Evolutionary conservation across 2,329 filamentous ascomycete genomes (phyloP).

Genomic region (Stagonosporopsis chrysanthemi): DNA sequence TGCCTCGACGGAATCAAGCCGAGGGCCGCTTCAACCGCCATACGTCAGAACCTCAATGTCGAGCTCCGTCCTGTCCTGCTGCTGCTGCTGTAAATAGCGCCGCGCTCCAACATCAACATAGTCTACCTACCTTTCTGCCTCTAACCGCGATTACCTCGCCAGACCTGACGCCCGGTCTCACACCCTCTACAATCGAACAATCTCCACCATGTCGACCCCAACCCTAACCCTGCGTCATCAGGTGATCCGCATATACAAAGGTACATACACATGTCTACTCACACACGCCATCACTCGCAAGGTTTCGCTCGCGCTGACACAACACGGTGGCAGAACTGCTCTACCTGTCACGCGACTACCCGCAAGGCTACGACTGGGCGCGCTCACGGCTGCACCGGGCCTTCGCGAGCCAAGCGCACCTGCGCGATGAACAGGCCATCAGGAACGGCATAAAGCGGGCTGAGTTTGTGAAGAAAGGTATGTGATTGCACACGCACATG

Average conservation of each 20-base stretch:
- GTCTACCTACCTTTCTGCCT: neutral
- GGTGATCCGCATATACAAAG: conserved; percentile 90
- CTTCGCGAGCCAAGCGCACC: conserved; percentile 75
- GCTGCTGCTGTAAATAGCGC: neutral
- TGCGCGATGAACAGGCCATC: conserved; percentile 79
- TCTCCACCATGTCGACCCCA: conserved; percentile 38
- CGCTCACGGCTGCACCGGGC: conserved; percentile 81
- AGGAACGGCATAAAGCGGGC: conserved; percentile 76
- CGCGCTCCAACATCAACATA: neutral
- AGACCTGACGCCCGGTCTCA: too few species aligned
- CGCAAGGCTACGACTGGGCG: conserved; percentile 84
- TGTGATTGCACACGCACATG: neutral
- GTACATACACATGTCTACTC: conserved; percentile 60
- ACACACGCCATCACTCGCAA: too few species aligned
- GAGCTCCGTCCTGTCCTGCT: neutral
- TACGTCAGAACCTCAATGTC: conserved; percentile 24
- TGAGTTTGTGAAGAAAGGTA: conserved; percentile 85
- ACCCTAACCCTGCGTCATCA: conserved; percentile 72
- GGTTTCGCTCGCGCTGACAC: neutral
- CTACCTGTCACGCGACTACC: conserved; percentile 84
- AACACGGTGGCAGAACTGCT: conserved; percentile 79
- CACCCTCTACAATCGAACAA: too few species aligned
- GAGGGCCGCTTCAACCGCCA: conserved; percentile 19
- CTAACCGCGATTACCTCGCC: neutral
- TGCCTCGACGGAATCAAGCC: conserved; percentile 21